Conservation (phyloP, 352 stramenopile species). For the Phytophthora ohioensis region DNA sequence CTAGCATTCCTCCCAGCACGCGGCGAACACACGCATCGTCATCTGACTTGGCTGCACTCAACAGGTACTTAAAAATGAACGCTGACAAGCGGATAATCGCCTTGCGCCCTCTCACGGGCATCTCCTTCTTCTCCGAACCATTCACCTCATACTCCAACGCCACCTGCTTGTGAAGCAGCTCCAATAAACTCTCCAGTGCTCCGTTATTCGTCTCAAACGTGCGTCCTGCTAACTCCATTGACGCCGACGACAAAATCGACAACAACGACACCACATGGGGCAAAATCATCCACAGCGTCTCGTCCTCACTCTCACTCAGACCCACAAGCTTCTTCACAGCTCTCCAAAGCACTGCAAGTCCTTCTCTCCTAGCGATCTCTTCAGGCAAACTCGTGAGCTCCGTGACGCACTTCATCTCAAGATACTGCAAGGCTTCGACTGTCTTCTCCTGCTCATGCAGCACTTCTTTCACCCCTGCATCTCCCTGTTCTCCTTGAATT, state of each 20-base stretch:
- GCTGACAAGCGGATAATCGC: slow-evolving; percentile 76
- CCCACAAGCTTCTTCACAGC: slow-evolving; percentile 47
- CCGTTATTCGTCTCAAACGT: slow-evolving; percentile 39
- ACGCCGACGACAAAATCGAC: slow-evolving; percentile 65
- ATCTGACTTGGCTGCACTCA: slow-evolving; percentile 57
- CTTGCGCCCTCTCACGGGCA: slow-evolving; percentile 59
- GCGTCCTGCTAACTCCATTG: slow-evolving; percentile 52
- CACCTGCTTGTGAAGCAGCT: slow-evolving; percentile 62
- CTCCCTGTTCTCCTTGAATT: slow-evolving; percentile 27
- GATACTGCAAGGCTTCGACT: slow-evolving; percentile 73
- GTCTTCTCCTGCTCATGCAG: slow-evolving; percentile 48
- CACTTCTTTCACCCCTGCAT: slow-evolving; percentile 28
- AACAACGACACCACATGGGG: slow-evolving; percentile 60
- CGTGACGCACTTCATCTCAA: slow-evolving; percentile 79
- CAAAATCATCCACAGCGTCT: slow-evolving; percentile 44
- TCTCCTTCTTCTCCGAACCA: slow-evolving; percentile 17
- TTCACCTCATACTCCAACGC: slow-evolving; percentile 58
- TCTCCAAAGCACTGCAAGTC: slow-evolving; percentile 66
- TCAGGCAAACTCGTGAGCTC: slow-evolving; percentile 62
- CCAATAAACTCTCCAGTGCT: slow-evolving; percentile 32
- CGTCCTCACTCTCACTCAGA: slow-evolving; percentile 22
- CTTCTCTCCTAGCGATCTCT: slow-evolving; percentile 65
- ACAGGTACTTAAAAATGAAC: slow-evolving; percentile 81
- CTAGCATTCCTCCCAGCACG: slow-evolving; percentile 65
- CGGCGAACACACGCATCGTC: slow-evolving; percentile 55